Evolutionary conservation across 352 stramenopile genomes (phyloP), one percentile per base, ranked within the genome.

Genomic region (Phytophthora hibernalis): DNA sequence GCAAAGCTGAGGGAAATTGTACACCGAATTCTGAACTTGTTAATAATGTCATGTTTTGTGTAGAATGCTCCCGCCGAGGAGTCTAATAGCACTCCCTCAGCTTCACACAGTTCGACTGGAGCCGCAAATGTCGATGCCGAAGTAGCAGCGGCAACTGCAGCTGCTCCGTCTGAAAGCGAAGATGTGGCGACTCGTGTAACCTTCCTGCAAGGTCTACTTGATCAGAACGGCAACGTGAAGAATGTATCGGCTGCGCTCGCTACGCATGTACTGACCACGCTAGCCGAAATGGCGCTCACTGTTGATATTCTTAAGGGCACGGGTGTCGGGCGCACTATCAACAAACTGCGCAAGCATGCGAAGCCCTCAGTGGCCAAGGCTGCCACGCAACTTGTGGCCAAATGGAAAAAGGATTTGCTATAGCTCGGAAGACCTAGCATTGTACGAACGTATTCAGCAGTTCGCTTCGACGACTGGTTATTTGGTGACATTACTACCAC

Each of bases 331-430:
- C 82, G 85, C 44, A 88, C 86, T 47, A 93, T 96, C 70, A 95
- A 95, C 76, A 96, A 96, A 61, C 70, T 96, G 20, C 82, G 87
- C 42, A 96, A 96, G 67, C 88, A 96, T 40, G 59, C 72, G 18
- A 70, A 73, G 26, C 65, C 86, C 5, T 63, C 85, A 1, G 88
- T 96, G 9, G 81, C 86, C 16, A 90, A 87, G 52, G 67, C 65
- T 9, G 86, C 88, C 1, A 87, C 83, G 24, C 72, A 83, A 57
- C 74, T 96, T 20, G 85, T 95, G 15, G 80, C 85, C 54, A 89
- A 92, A 71, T 96, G 88, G 86, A 96, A 96, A 65, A 93, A 93
- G 28, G 82, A 91, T 45, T 63, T 93, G 76, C 72, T 93, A 62
- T 93, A 81, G 58, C 16, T 57, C 28, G 33, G 57, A 57, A 62